Percentiles rank a stretch among this genome's conserved stretches.
Evolutionary conservation across 345 rosid species (phyloP).

Genomic region (Populus simonii): DNA sequence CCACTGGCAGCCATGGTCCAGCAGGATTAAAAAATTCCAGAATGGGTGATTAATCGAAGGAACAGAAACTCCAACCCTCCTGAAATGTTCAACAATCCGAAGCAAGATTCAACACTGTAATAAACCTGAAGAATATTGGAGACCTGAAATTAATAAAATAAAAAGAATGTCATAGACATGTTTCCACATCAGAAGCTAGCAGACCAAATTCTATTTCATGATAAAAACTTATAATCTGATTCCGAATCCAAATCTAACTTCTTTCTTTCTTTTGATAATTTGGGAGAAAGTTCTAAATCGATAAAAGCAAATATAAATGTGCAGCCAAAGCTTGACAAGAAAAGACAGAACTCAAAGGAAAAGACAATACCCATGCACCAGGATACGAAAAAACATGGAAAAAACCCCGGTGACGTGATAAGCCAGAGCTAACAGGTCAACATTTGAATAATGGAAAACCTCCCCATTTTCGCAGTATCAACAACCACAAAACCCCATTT

Average conservation of each 20-base stretch:
- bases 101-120: slow-evolving; percentile 28
- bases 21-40: slow-evolving; percentile 14
- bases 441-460: not conserved
- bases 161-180: not conserved
- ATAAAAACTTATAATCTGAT: not conserved
- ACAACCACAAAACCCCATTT: not conserved
- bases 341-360: not conserved
- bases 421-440: too few relatives aligned
- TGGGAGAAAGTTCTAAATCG: not conserved
- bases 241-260: not conserved
- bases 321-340: not conserved
- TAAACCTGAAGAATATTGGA: slow-evolving; percentile 14
- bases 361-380: not conserved
- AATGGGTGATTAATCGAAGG: slow-evolving; percentile 10
- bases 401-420: not conserved
- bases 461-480: not conserved
- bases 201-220: not conserved
- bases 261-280: not conserved
- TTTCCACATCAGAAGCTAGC: not conserved
- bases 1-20: slow-evolving; percentile 46
- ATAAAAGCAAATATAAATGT: not conserved
- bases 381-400: not conserved
- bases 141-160: not conserved
- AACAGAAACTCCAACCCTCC: slow-evolving; percentile 23
- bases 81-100: slow-evolving; percentile 18